Evolutionary conservation across 1,284 basidiomycete species (phyloP), one percentile per base, ranked within the genome.

Genomic region (Ceratobasidium sp.): DNA sequence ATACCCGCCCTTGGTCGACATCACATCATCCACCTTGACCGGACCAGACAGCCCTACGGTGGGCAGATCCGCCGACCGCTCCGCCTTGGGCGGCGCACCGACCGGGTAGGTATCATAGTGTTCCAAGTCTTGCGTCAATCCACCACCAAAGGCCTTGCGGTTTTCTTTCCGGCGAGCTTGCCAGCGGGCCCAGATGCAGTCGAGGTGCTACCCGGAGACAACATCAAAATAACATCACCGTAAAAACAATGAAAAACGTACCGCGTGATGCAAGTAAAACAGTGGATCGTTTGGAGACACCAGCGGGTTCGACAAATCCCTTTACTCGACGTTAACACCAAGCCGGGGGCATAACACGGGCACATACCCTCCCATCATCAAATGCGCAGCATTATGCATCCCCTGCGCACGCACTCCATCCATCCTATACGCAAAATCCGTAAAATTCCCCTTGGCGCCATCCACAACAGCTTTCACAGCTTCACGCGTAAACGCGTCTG

Each of bases 111-210:
- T 20, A 54, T 79, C 76, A 30, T 52, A 79, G 33, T 79, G 38
- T 1, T 27, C 20, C 35, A 79, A 33, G 41, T 77, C 67, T 30
- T 77, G 75, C 1, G 38, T 66, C 18, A 65, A 35, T 18, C 78
- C 78, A 64, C 78, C 78, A 35, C 78, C 76, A 41, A 55, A 78
- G 5, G 78, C 65, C 7, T 38, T 60, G 18, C n/a, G n/a, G 66
- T 79, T 79, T 38, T 54, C 64, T 27, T 55, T 23, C 27, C 46
- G 23, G 20, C 59, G 27, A 16, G 23, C 27, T 41, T 79, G 78
- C 78, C 78, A 79, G 33, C 50, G 60, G n/a, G 77, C 78, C 78
- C 78, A 79, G 16, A 77, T 50, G 30, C 78, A 69, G 33, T 79
- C 78, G 33, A 79, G 75, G 23, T 78, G 60, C 69, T 75, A 20